These are phyloP conservation scores for Xylaria longipes DNA, from an alignment of 495 filamentous ascomycete genomes.

Conservation along the genomic window DNA sequence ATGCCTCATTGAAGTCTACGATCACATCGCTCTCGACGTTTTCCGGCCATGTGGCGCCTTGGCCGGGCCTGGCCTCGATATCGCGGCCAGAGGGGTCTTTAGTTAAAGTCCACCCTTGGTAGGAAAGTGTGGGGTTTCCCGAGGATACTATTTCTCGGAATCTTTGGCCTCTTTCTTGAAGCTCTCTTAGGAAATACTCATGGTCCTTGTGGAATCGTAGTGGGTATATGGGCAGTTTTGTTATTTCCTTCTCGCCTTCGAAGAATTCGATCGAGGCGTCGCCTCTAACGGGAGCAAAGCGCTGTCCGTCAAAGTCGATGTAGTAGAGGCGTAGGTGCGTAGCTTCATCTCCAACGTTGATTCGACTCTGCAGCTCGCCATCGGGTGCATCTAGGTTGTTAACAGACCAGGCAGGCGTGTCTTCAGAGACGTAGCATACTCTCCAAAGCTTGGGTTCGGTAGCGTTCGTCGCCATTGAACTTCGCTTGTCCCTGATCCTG, in stretches of 20 bases:
- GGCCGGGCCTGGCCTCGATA: conserved; percentile 29
- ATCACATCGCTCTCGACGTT: conserved; percentile 59
- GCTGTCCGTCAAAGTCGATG: conserved; percentile 24
- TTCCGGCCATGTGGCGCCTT: conserved; percentile 39
- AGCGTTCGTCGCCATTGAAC: conserved; percentile 1
- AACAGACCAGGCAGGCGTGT: conserved; percentile 24
- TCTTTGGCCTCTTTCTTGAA: conserved; percentile 52
- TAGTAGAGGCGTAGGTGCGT: conserved; percentile 33
- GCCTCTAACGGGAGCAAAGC: conserved; percentile 33
- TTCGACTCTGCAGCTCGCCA: conserved; percentile 19
- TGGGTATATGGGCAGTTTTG: conserved; percentile 52
- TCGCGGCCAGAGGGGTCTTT: conserved; percentile 34
- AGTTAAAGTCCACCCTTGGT: conserved; percentile 51
- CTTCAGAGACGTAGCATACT: conserved; percentile 25
- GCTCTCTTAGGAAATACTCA: conserved; percentile 42
- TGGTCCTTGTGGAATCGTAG: conserved; percentile 59
- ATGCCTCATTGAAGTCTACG: conserved; percentile 56
- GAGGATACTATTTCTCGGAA: conserved; percentile 55
- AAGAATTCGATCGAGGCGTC: conserved; percentile 61
- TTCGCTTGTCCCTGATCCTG: conserved; percentile 14
- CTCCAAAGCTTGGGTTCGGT: conserved; percentile 26
- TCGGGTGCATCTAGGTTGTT: conserved; percentile 13
- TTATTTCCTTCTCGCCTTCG: conserved; percentile 34
- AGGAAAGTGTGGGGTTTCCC: conserved; percentile 49
- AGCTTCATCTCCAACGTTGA: conserved; percentile 20